Base-by-base conservation (phyloP, 805 yeast genomes). In the Yamadazyma ubonensis region DNA sequence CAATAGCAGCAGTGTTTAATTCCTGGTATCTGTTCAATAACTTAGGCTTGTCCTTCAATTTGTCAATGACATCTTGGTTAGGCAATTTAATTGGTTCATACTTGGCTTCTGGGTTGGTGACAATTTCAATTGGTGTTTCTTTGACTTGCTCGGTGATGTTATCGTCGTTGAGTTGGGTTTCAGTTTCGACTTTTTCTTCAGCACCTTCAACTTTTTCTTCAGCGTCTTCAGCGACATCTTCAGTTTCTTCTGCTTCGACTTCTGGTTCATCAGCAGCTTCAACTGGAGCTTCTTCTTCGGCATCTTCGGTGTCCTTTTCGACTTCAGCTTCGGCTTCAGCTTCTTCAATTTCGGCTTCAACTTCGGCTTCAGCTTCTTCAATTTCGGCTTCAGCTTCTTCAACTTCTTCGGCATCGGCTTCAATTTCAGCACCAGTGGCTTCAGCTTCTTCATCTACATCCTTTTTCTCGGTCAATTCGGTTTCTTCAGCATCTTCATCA, bases 11-110 rank as follows among this genome's bases (percentile, higher is more conserved):
- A 3, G 65, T 53, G 48, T 72, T 74, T 52, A 76, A 68, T 40
- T 70, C 79, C 45, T 70, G 60, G 61, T 76, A 77, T 36, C 73
- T 65, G 44, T 57, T 57, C 46, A 75, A 61, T 55, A 77, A 56
- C 29, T 65, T 62, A 21, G 83, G 83, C 47, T 74, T 71, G 42
- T 65, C 73, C 29, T 67, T 60, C 36, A 73, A 59, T 48, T 57
- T 46, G 45, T 62, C 70, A 59, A 55, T 60, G 32, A 54, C 53
- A 28, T 60, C 62, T 37, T 61, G 59, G 47, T 63, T 61, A 12
- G 73, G 73, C 17, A 56, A 51, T 29, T 54, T 56, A 29, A 63
- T 57, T 3, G 72, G 70, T 34, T 52, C 64, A 41, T 46, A 59
- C 49, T 65, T 61, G 37, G 63, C 49, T 3, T 37, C 35, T 5